phyloP scores from a whole-genome alignment of 768 basidiomycete genomes.

The Rhodosporidiobolus sp. region DNA sequence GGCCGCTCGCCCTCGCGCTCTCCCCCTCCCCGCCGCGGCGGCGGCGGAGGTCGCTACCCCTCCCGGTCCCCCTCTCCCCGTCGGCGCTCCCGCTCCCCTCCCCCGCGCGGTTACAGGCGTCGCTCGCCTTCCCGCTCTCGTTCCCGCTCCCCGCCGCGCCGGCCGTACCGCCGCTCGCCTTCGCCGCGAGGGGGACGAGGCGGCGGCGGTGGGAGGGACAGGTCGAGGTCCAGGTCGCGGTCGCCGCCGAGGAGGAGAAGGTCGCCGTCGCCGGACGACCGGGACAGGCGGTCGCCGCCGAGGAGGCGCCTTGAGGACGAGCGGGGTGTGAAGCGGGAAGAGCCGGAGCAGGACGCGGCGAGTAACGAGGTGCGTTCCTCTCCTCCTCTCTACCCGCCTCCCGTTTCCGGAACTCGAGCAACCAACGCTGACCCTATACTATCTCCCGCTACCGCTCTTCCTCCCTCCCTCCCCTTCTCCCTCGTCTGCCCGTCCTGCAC shows the following conservation, averaged over 20 bases:
- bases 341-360: conserved; percentile 10
- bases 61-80: conserved; percentile 8
- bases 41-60: background rate
- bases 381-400: no score
- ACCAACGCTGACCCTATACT: no score
- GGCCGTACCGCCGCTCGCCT: no score
- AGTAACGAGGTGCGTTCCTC: background rate
- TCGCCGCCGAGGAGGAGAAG: background rate
- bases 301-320: background rate
- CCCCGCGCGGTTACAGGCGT: background rate
- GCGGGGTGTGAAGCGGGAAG: no score
- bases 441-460: no score
- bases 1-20: conserved; percentile 30
- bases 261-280: background rate
- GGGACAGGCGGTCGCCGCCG: background rate
- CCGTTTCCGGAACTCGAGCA: no score
- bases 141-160: background rate
- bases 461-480: no score
- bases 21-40: background rate
- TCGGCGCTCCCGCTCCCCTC: background rate
- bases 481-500: background rate
- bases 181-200: no score
- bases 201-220: background rate
- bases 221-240: background rate
- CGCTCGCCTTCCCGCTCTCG: conserved; percentile 8